Conservation (phyloP, 2,329 filamentous ascomycete genomes). For the Penicillium sp. region DNA sequence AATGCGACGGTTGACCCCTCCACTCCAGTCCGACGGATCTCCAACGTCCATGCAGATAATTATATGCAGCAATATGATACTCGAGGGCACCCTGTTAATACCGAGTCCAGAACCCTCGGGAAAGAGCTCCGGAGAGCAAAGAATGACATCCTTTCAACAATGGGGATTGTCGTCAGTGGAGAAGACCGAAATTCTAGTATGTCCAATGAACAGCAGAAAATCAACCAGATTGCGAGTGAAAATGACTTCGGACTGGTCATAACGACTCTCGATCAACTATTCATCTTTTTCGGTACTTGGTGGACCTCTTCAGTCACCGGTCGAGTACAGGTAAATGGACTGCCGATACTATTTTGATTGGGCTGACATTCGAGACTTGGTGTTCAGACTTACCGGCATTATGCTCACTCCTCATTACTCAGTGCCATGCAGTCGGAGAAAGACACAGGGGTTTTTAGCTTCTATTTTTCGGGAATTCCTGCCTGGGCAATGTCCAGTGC, state of each 20-base stretch:
- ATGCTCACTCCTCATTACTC: constrained; percentile 36
- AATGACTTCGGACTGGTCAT: constrained; percentile 45
- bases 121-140: constrained; percentile 47
- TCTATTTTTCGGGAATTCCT: constrained; percentile 44
- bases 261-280: constrained; percentile 41
- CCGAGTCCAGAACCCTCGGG: constrained; percentile 39
- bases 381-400: constrained; percentile 39
- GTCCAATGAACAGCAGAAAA: constrained; percentile 39
- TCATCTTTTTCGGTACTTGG: constrained; percentile 43
- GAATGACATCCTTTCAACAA: constrained; percentile 50
- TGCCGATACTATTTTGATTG: neutral
- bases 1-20: constrained; percentile 19
- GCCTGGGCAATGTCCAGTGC: constrained; percentile 38
- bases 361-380: constrained; percentile 1
- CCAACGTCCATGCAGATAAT: constrained; percentile 35
- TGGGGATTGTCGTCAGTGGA: constrained; percentile 48
- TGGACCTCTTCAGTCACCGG: constrained; percentile 40
- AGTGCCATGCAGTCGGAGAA: constrained; percentile 39
- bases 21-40: constrained; percentile 22
- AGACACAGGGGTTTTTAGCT: constrained; percentile 33
- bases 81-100: constrained; percentile 48
- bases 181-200: constrained; percentile 36
- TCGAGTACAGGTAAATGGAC: constrained; percentile 37
- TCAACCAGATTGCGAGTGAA: constrained; percentile 39
- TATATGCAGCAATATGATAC: constrained; percentile 50